Percentiles rank a stretch among this genome's conserved stretches.
These are phyloP conservation scores for Cokeromyces recurvatus DNA, from an alignment of 371 early-diverging fungal genomes.

Conservation along the genomic window DNA sequence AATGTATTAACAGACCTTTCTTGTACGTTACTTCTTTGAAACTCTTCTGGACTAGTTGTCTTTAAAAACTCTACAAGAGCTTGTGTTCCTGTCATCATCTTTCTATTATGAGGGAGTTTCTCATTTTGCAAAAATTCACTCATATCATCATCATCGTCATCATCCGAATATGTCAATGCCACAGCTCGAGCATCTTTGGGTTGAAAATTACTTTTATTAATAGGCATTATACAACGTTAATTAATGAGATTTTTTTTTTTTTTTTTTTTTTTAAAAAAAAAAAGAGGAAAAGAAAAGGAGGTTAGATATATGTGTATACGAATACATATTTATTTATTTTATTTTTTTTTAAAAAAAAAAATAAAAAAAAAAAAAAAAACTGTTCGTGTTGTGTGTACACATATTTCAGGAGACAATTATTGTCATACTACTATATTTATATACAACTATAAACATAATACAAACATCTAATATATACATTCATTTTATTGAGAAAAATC, in stretches of 20 bases:
- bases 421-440: too few species aligned
- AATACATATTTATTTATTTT: too few species aligned
- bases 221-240: too few species aligned
- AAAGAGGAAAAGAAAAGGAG: not conserved
- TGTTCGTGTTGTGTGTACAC: too few species aligned
- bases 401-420: too few species aligned
- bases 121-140: constrained; percentile 18
- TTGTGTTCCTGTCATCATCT: constrained; percentile 31
- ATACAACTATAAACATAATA: too few species aligned
- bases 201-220: constrained; percentile 15
- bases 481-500: not conserved
- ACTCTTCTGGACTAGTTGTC: constrained; percentile 46
- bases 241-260: too few species aligned
- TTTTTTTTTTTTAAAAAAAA: not conserved
- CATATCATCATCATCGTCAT: constrained; percentile 17
- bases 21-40: constrained; percentile 18
- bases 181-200: constrained; percentile 25
- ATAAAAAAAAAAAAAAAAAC: too few species aligned
- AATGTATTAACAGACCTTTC: constrained; percentile 21
- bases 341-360: too few species aligned
- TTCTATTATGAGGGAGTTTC: constrained; percentile 2
- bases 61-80: constrained; percentile 43
- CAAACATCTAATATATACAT: not conserved
- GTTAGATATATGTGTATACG: not conserved
- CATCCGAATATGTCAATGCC: constrained; percentile 8